Base-by-base conservation (phyloP, 306 rosid species). In the Cucurbita maxima region DNA sequence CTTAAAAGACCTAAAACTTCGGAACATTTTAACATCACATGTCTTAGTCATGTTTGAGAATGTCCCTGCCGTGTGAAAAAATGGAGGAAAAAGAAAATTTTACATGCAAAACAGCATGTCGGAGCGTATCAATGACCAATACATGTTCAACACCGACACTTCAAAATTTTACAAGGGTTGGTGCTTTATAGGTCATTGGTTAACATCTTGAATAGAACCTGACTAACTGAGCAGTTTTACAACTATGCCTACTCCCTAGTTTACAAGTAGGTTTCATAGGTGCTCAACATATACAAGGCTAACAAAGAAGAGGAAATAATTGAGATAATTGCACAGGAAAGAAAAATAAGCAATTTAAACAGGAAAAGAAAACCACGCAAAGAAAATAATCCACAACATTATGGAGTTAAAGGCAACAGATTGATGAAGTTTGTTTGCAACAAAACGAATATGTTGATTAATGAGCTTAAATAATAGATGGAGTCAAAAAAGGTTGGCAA, bases 401-500 rank as follows among this genome's bases (percentile, higher is more conserved):
- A 64, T 47, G 73, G 40, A 68, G 43, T 13, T 47, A 68, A 68
- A 68, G 54, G 12, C 11, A 4, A 40, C 20, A 20, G 20, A 13
- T 69, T 69, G 58, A 69, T 69, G 58, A 69, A 45, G 58, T 15
- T 14, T 69, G 58, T 48, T 12, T 3, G 56, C 30, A 63, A 16
- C 56, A 14, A 68, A 68, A 47, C 18, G n/a, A 12, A 43, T 22
- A 48, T 47, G 41, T 10, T 13, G 41, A 68, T 47, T 20, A 12
- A 45, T 53, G 51, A 72, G 37, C 50, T 53, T 56, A 72, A 18
- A 53, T 54, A 52, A 52, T 54, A 72, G 19, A 54, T 34, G 2
- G 58, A 47, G 56, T 81, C 10, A 76, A 74, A 81, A 20, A 20
- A 48, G 79, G n/a, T 52, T 38, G 19, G 64, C n/a, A 30, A 15